Evolutionary conservation across 768 basidiomycete genomes (phyloP), one percentile per base, ranked within the genome.

Genomic region (Guyanaporus albipodus): DNA sequence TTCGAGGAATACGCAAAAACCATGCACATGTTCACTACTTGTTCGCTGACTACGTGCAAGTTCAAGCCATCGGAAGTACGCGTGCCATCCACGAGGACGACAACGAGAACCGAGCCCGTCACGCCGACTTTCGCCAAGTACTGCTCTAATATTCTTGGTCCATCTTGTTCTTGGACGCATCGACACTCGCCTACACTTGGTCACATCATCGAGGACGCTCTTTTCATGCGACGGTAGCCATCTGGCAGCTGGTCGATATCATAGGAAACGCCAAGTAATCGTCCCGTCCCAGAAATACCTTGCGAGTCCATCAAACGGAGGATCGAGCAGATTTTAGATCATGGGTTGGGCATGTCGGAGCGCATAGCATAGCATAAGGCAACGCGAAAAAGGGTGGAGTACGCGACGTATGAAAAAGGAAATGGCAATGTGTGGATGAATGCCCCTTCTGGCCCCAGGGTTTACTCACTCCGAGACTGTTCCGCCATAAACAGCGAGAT

Each of bases 291-390:
- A n/a, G n/a, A n/a, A n/a, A n/a, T n/a, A n/a, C n/a, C n/a, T n/a
- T n/a, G n/a, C 12, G 9, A 28, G 8, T 28, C 27, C 2, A 12
- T 28, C 27, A 9, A 10, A 12, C 12, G 27, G 27, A 12, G 12
- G 9, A 28, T 28, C 27, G 27, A 28, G 27, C 31, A 32, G 31
- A 2, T 12, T n/a, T 5, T 2, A 28, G 29, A 29, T 31, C 48
- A 53, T 55, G 42, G 26, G 55, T 62, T 50, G 43, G 19, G 41
- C 57, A 62, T 60, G 33, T 53, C 46, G 38, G 48, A 52, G 49
- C 28, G 52, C 60, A 61, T 58, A 58, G 50, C 44, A 24, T 53
- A 49, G 53, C 53, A 59, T 62, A 44, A 42, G 27, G 47, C 38
- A 49, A 54, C 32, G 23, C 8, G 23, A 43, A 24, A 37, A 24